Base-by-base conservation (phyloP, 1,139 yeast species). In the Hemisphaericaspora subhashii region DNA sequence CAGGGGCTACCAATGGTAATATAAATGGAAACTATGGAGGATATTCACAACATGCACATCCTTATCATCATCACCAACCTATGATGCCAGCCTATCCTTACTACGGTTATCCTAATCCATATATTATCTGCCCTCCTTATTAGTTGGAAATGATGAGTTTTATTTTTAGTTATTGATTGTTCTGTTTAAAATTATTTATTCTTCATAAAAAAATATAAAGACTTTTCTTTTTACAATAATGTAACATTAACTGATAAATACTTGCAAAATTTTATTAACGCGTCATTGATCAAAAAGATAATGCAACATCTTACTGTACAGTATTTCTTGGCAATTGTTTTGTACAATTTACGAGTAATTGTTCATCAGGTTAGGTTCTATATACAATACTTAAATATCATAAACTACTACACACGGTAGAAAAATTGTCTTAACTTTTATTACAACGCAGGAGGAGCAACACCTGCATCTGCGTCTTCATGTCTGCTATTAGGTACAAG, bases 401-500 rank as follows among this genome's bases (percentile, higher is more conserved):
- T 4, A 21, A 21, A 21, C 23, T 11, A 21, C 4, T 9, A 21
- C 11, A 21, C 23, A 21, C 8, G 20, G n/a, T 13, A 24, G 18
- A 33, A 26, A 16, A 26, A 13, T 10, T 12, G 20, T 5, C 3
- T 21, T 28, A 10, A 25, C 26, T 38, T 41, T 43, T 3, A n/a
- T 11, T 29, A 29, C 11, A 29, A 29, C 8, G 32, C 23, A 5
- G 32, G 32, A 14, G 74, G 73, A n/a, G 51, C 51, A 33, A 66
- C 44, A 20, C 52, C 48, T n/a, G 68, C 57, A 14, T 48, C 34
- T 11, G 42, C 35, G 23, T 69, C 74, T 47, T 12, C 15, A 17
- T 12, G 23, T 29, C 32, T 79, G 84, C 45, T 75, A 3, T n/a
- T 18, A 17, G 32, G 32, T 6, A n/a, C 23, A 17, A 29, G 7